A percentile compares a stretch with the other conserved stretches of the same genome.
Evolutionary conservation across 371 early-diverging fungal genomes (phyloP).

Genomic region (Mucor irregularis): DNA sequence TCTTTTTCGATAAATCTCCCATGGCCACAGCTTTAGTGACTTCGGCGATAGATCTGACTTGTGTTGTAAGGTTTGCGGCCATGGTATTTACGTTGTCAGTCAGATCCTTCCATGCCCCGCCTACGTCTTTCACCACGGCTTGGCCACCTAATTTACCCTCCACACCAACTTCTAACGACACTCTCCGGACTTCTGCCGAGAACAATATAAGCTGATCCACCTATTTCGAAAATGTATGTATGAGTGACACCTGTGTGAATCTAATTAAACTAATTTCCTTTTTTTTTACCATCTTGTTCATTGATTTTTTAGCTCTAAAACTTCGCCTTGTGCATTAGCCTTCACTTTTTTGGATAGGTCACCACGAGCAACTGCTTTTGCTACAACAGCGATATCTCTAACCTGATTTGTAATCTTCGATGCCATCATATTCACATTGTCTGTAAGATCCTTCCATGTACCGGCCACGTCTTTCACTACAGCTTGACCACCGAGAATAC

Average conservation of each 20-base stretch:
- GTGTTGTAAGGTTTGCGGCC: constrained; percentile 59
- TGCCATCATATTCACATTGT: constrained; percentile 62
- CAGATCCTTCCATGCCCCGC: constrained; percentile 57
- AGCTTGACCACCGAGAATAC: constrained; percentile 65
- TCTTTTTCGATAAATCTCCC: constrained; percentile 63
- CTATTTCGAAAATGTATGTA: constrained; percentile 18
- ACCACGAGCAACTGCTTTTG: constrained; percentile 49
- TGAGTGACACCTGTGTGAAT: not conserved
- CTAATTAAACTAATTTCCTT: too few species aligned
- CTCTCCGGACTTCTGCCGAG: constrained; percentile 47
- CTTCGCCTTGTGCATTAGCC: constrained; percentile 52
- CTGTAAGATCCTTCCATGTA: constrained; percentile 64
- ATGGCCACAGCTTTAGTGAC: constrained; percentile 61
- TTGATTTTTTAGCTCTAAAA: constrained; percentile 48
- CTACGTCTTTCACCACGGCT: constrained; percentile 47
- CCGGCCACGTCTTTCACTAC: constrained; percentile 61
- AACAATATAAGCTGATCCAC: constrained; percentile 41
- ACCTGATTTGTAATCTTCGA: constrained; percentile 50
- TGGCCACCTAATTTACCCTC: constrained; percentile 51
- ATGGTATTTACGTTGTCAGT: constrained; percentile 63
- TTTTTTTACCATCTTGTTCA: constrained; percentile 47
- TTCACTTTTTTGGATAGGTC: constrained; percentile 50
- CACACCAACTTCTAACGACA: constrained; percentile 55
- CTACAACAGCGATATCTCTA: constrained; percentile 48
- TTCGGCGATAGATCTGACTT: constrained; percentile 58